phyloP scores from a whole-genome alignment of 208 protist genomes.

The Crithidia brevicula region DNA sequence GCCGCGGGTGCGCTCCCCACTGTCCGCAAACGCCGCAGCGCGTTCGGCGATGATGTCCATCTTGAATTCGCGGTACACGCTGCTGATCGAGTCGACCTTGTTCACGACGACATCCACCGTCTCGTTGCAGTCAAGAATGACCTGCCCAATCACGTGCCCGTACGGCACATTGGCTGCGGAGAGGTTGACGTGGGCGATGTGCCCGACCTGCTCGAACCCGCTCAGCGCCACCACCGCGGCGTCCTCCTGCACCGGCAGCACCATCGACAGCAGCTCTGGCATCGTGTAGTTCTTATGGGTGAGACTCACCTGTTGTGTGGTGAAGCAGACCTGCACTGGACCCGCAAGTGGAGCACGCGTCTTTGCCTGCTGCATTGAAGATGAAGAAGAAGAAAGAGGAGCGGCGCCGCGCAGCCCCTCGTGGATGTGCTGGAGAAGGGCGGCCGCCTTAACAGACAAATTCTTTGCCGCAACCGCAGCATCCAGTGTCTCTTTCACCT shows the following conservation, averaged over 20 bases:
- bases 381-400: too few species aligned
- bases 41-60: slow-evolving; percentile 97
- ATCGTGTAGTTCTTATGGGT: slow-evolving; percentile 84
- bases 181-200: slow-evolving; percentile 98
- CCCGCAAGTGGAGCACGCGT: slow-evolving; percentile 1
- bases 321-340: slow-evolving; percentile 32
- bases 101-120: slow-evolving; percentile 96
- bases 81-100: slow-evolving; percentile 96
- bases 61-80: slow-evolving; percentile 96
- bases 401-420: neutral
- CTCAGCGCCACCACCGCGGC: slow-evolving; percentile 52
- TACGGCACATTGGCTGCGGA: slow-evolving; percentile 91
- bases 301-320: slow-evolving; percentile 45
- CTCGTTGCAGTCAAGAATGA: slow-evolving; percentile 96
- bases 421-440: slow-evolving; percentile 24
- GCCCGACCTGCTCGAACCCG: slow-evolving; percentile 92
- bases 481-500: neutral
- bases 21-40: neutral
- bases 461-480: slow-evolving; percentile 1
- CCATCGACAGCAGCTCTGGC: slow-evolving; percentile 68
- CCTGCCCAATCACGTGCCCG: slow-evolving; percentile 92
- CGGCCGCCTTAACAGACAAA: slow-evolving; percentile 7
- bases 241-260: slow-evolving; percentile 33
- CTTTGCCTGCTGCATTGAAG: neutral
- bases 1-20: neutral